Conservation (phyloP, 495 filamentous ascomycete species). For the Glutinoglossum americanum region DNA sequence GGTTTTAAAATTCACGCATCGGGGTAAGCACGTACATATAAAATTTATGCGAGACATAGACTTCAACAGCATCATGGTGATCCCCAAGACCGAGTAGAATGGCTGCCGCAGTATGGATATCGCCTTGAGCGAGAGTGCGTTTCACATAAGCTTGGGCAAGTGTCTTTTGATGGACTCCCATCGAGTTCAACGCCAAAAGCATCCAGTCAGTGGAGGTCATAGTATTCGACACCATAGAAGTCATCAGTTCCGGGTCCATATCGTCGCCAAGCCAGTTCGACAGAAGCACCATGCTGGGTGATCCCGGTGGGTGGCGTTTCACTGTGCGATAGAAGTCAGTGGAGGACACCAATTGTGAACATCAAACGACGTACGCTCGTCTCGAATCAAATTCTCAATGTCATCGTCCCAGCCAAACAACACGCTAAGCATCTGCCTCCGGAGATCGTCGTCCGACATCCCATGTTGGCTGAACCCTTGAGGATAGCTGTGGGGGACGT, state of each 20-base stretch:
- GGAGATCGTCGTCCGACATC: constrained; percentile 64
- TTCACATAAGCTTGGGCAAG: constrained; percentile 85
- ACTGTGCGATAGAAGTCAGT: too few species aligned
- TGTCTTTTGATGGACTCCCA: constrained; percentile 67
- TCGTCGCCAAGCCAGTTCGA: constrained; percentile 84
- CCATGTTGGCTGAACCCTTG: constrained; percentile 33
- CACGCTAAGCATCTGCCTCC: constrained; percentile 76
- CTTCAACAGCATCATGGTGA: constrained; percentile 83
- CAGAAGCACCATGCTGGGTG: constrained; percentile 55
- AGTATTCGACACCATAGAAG: constrained; percentile 48
- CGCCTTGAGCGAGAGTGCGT: constrained; percentile 68
- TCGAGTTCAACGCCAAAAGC: constrained; percentile 78
- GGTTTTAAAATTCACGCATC: not conserved
- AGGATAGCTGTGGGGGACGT: constrained; percentile 54
- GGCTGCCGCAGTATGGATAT: constrained; percentile 77
- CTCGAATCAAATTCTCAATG: constrained; percentile 58
- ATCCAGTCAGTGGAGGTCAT: constrained; percentile 91
- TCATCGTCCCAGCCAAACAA: constrained; percentile 93
- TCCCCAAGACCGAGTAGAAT: constrained; percentile 85
- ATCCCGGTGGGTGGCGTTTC: too few species aligned
- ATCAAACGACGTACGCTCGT: constrained; percentile 48
- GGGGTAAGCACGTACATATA: constrained; percentile 68
- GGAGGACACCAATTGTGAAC: too few species aligned
- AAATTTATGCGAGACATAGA: constrained; percentile 78
- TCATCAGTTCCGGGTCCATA: constrained; percentile 62